phyloP scores from a whole-genome alignment of 306 rosid species.

The Lithocarpus polystachyus region DNA sequence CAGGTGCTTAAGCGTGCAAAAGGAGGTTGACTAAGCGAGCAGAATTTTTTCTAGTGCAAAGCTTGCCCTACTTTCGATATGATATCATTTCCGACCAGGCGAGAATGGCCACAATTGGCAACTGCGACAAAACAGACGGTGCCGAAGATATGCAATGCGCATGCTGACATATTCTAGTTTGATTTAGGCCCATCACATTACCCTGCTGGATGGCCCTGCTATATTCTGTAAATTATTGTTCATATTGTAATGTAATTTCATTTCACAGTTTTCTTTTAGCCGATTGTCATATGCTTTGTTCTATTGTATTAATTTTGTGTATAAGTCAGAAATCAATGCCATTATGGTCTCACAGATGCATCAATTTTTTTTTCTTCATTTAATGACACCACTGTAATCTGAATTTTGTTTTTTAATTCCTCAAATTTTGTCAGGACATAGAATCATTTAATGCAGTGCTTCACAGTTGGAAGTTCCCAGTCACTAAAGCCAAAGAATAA shows the following conservation, averaged over 20 bases:
- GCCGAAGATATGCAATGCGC: slow-evolving; percentile 26
- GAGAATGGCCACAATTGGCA: slow-evolving; percentile 22
- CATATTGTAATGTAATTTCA: slow-evolving; percentile 41
- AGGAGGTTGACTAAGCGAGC: slow-evolving; percentile 35
- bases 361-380: neutral
- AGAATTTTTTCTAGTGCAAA: slow-evolving; percentile 6
- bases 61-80: slow-evolving; percentile 13
- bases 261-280: neutral
- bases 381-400: neutral
- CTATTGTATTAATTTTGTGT: neutral
- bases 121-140: slow-evolving; percentile 25
- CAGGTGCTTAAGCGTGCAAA: slow-evolving; percentile 41
- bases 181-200: slow-evolving; percentile 42
- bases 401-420: neutral
- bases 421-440: neutral
- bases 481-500: neutral
- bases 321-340: neutral
- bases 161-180: slow-evolving; percentile 37
- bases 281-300: neutral
- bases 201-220: slow-evolving; percentile 31
- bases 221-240: slow-evolving; percentile 46
- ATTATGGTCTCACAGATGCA: neutral
- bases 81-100: slow-evolving; percentile 19
- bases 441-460: neutral
- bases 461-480: neutral